Base-by-base conservation (phyloP, 2,329 filamentous ascomycete genomes). In the Xylariales sp. region DNA sequence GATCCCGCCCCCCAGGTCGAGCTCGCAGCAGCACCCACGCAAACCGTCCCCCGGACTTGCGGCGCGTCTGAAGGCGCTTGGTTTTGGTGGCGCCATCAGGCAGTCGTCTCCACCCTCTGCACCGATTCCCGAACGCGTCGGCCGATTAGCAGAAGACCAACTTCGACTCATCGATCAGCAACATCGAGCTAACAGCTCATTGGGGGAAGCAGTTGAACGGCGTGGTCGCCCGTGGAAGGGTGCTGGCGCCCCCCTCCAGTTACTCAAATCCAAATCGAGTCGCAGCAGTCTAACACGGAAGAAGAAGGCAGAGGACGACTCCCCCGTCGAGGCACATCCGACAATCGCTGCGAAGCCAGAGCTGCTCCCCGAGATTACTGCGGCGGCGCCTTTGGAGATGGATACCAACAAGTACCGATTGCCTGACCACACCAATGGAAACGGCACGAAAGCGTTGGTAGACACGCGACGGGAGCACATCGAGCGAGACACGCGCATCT, bases 351-450 rank as follows among this genome's bases (percentile, higher is more conserved):
- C 46, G 46, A 59, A 59, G 38, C 56, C 62, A 44, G 57, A 66
- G 46, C 52, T 64, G 51, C 62, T 78, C 35, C 74, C 74, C 28
- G 71, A 76, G 65, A 82, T 73, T 60, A 66, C 58, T 52, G 64
- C 66, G 25, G 55, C 65, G 12, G 65, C 71, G 40, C 70, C 71
- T 44, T 54, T 80, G 61, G 74, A 76, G 50, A 81, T 84, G 74
- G 84, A 88, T 63, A 82, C 78, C 43, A 76, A 84, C 57, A 88
- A 88, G 62, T 88, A 87, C 58, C 76, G 80, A 32, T 66, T 88
- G 59, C 83, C 84, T 42, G 84, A 88, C 61, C 77, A 82, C 58
- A 76, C 69, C 39, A 82, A 80, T 64, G 73, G 79, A 63, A 77
- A 87, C 70, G 78, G 80, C 64, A 74, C 80, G 59, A 82, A 84